phyloP scores from a whole-genome alignment of 257 asterid genomes.

The Solanum etuberosum region DNA sequence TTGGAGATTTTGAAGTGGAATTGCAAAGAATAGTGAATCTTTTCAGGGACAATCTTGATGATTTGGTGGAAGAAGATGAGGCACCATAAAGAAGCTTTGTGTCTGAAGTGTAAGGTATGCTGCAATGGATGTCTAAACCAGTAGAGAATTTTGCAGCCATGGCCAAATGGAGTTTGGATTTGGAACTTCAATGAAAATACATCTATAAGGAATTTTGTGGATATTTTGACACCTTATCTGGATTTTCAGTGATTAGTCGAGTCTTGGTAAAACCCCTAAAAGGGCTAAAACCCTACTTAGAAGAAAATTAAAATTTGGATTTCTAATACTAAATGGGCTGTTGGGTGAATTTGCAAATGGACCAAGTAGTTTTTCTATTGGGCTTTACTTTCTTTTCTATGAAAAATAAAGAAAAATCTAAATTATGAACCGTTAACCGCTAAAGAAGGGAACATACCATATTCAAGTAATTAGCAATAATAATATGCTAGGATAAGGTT shows the following conservation, averaged over 20 bases:
- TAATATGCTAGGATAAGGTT: no score
- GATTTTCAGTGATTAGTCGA: background rate
- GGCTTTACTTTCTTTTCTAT: background rate
- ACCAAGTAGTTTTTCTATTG: background rate
- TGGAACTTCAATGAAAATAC: background rate
- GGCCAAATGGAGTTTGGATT: background rate
- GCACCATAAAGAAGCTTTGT: conserved; percentile 21
- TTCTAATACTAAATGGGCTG: background rate
- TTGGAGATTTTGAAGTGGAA: conserved; percentile 24
- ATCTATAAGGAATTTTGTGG: background rate
- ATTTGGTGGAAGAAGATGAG: conserved; percentile 14
- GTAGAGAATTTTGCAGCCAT: conserved; percentile 66
- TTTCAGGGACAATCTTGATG: conserved; percentile 21
- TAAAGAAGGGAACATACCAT: no score
- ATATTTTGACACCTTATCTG: conserved; percentile 31
- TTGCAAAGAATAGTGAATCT: conserved; percentile 31
- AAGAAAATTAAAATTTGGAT: background rate
- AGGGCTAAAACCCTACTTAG: background rate
- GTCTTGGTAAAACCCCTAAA: background rate
- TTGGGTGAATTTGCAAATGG: background rate
- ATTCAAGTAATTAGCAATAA: no score
- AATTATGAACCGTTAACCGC: no score
- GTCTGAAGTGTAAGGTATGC: conserved; percentile 32
- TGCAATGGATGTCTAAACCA: conserved; percentile 20
- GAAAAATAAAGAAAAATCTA: no score